These are phyloP conservation scores for Phytophthora meadii DNA, from an alignment of 352 stramenopile species.

Conservation along the genomic window DNA sequence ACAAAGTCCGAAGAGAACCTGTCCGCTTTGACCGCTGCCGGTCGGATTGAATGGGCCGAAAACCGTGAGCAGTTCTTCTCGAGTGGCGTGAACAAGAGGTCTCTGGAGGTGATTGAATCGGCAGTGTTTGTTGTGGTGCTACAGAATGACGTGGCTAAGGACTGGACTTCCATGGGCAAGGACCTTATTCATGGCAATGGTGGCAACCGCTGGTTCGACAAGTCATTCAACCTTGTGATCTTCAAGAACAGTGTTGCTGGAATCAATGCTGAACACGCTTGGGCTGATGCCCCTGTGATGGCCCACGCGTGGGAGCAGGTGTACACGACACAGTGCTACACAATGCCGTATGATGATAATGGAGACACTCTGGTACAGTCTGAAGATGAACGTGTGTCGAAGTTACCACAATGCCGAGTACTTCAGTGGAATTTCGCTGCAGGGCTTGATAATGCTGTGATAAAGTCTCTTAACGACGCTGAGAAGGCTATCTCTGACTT, in stretches of 20 bases:
- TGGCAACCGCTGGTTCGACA: conserved; percentile 98
- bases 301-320: conserved; percentile 87
- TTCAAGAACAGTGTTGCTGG: conserved; percentile 95
- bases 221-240: conserved; percentile 96
- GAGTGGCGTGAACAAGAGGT: conserved; percentile 89
- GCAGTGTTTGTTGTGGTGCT: conserved; percentile 83
- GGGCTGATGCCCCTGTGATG: conserved; percentile 90
- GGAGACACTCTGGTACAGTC: conserved; percentile 49
- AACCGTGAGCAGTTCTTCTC: conserved; percentile 90
- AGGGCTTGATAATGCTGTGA: conserved; percentile 56
- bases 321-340: conserved; percentile 65
- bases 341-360: conserved; percentile 62
- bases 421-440: conserved; percentile 72
- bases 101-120: conserved; percentile 76
- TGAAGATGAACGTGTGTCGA: conserved; percentile 55
- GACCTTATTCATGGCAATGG: conserved; percentile 88
- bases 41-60: conserved; percentile 89
- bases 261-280: conserved; percentile 95
- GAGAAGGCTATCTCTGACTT: conserved; percentile 85
- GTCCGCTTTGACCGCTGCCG: conserved; percentile 79
- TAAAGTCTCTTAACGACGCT: conserved; percentile 62
- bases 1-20: conserved; percentile 62
- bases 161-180: conserved; percentile 76
- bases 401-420: conserved; percentile 57
- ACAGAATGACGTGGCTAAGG: conserved; percentile 60